Base-by-base conservation (phyloP, 495 filamentous ascomycete species). In the Aspergillus affinis region DNA sequence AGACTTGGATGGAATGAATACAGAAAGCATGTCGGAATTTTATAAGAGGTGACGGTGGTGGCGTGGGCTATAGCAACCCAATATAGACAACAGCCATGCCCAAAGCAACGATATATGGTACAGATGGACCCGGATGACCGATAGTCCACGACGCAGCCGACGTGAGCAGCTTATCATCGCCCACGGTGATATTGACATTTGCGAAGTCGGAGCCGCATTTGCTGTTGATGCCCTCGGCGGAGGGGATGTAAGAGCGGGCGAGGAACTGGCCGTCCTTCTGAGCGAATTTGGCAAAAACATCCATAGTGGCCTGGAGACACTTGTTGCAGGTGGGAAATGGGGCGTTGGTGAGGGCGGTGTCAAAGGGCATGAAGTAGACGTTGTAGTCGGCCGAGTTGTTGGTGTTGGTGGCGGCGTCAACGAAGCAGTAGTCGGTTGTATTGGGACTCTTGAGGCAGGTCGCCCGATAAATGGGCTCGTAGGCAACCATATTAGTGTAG, bases 281-380 rank as follows among this genome's bases (percentile, higher is more conserved):
- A 1, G 87, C 85, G 54, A 83, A 86, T 0, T 75, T 61, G 47
- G 84, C 80, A 63, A 87, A 93, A 45, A 90, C 70, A 18, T 75
- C 75, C 88, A 95, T 91, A 0, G 88, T 90, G 44, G 86, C 72
- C 64, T 84, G 76, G 26, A 90, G 70, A 65, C 91, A 95, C n/a
- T 74, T 61, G 58, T 80, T 81, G 70, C 91, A 95, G 4, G 84
- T 85, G 1, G 91, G 90, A 18, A 78, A 73, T 19, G 84, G 80
- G 4, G 80, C 81, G 4, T 78, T 78, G 0, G 88, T 86, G 3
- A 97, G 73, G 4, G 73, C 60, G n/a, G 81, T 82, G 27, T 93
- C 93, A 45, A 96, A 79, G 6, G 94, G 89, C 1, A 98, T 76
- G 64, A 87, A 91, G 76, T 97, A 98, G 18, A 93, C 76, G 60